A percentile compares a stretch with the other conserved stretches of the same genome.
phyloP scores from a whole-genome alignment of 2,329 filamentous ascomycete genomes.

The Fusarium miscanthi region DNA sequence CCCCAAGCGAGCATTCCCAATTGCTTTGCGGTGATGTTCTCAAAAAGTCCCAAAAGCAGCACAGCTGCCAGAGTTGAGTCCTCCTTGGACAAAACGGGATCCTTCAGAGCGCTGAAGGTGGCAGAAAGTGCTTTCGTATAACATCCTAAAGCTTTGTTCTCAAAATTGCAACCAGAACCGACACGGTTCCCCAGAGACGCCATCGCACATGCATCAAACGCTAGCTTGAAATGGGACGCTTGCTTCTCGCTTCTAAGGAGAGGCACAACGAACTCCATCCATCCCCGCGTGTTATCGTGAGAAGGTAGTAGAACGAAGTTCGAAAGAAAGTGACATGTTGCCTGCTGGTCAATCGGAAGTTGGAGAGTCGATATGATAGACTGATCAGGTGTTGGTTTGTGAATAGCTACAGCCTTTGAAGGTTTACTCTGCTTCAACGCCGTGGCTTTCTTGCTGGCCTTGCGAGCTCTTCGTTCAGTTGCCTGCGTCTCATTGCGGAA shows the following conservation, averaged over 20 bases:
- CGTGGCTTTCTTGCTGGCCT: slow-evolving; percentile 62
- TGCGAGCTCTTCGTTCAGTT: slow-evolving; percentile 71
- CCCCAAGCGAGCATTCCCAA: slow-evolving; percentile 69
- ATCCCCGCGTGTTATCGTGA: slow-evolving; percentile 63
- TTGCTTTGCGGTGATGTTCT: slow-evolving; percentile 67
- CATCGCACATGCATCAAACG: slow-evolving; percentile 70
- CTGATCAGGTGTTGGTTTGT: slow-evolving; percentile 36
- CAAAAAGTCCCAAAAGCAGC: slow-evolving; percentile 69
- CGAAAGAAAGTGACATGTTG: slow-evolving; percentile 68
- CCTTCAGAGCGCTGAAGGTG: slow-evolving; percentile 64
- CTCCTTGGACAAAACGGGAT: slow-evolving; percentile 60
- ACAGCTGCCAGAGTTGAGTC: slow-evolving; percentile 70
- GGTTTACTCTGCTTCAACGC: slow-evolving; percentile 50
- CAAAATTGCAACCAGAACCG: slow-evolving; percentile 49
- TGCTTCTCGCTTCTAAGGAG: slow-evolving; percentile 60
- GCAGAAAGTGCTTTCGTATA: slow-evolving; percentile 66
- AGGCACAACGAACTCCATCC: slow-evolving; percentile 69
- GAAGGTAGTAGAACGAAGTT: slow-evolving; percentile 69
- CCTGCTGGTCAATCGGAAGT: slow-evolving; percentile 64
- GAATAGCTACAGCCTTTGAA: slow-evolving; percentile 23
- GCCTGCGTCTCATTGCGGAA: slow-evolving; percentile 79
- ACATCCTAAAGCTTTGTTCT: slow-evolving; percentile 58
- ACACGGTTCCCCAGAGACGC: slow-evolving; percentile 66
- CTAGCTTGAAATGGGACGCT: slow-evolving; percentile 62
- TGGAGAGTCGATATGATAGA: slow-evolving; percentile 51